These are phyloP conservation scores for Ophiostoma sp. DNA, from an alignment of 2,329 filamentous ascomycete genomes.

Conservation along the genomic window DNA sequence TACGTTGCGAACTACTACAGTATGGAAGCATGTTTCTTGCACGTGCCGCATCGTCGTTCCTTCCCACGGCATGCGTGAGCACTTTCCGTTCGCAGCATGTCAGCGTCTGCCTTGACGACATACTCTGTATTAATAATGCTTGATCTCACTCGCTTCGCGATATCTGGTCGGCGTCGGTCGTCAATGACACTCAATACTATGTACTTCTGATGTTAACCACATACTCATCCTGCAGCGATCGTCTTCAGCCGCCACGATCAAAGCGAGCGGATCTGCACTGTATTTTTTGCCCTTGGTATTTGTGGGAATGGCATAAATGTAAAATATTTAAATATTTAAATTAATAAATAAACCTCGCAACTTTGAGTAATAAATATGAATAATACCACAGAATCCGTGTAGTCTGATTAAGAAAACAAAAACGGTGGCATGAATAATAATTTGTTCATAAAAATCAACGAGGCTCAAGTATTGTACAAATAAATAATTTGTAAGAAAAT, in stretches of 20 bases:
- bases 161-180: too few relatives aligned
- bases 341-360: background rate
- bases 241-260: background rate
- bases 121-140: background rate
- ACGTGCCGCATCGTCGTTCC: background rate
- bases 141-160: too few relatives aligned
- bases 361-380: background rate
- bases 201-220: background rate
- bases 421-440: background rate
- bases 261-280: slow-evolving; percentile 6
- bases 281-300: background rate
- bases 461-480: background rate
- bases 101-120: background rate
- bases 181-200: too few relatives aligned
- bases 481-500: background rate
- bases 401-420: background rate
- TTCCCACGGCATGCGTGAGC: too few relatives aligned
- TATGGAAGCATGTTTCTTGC: background rate
- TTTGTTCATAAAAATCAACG: background rate
- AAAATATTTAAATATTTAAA: background rate
- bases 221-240: background rate
- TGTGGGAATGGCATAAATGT: slow-evolving; percentile 4
- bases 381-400: background rate
- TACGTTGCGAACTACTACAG: too few relatives aligned
- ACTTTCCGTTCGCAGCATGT: background rate